Conservation (phyloP, 495 filamentous ascomycete species). For the Aspergillus kassunensis region DNA sequence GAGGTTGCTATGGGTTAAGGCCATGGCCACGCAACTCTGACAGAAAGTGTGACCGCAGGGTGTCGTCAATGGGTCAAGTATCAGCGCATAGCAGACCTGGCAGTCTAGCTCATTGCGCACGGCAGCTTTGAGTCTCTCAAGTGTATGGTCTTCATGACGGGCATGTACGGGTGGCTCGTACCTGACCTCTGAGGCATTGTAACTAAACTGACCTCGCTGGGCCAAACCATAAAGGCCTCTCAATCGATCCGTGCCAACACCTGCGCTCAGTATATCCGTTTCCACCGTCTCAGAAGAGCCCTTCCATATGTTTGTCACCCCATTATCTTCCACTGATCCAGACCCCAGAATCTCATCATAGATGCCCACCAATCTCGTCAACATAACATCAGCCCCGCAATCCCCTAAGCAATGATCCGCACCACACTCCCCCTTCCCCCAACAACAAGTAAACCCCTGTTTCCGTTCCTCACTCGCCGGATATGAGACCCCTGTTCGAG, state of each 20-base stretch:
- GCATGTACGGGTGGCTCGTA: constrained; percentile 46
- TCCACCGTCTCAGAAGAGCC: constrained; percentile 28
- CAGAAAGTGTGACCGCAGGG: constrained; percentile 89
- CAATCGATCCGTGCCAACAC: constrained; percentile 19
- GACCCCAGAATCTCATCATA: constrained; percentile 42
- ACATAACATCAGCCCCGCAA: constrained; percentile 69
- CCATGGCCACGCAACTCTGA: constrained; percentile 67
- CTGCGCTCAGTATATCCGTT: constrained; percentile 23
- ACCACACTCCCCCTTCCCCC: constrained; percentile 50
- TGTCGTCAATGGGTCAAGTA: constrained; percentile 78
- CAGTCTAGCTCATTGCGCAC: constrained; percentile 73
- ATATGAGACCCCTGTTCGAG: constrained; percentile 68
- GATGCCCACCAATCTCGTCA: constrained; percentile 59
- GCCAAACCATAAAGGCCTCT: constrained; percentile 29
- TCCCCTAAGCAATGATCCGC: constrained; percentile 72
- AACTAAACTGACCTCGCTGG: constrained; percentile 28
- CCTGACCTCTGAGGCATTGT: constrained; percentile 44
- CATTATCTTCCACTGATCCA: constrained; percentile 12
- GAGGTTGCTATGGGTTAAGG: constrained; percentile 67
- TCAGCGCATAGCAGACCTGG: constrained; percentile 77
- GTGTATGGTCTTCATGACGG: constrained; percentile 31
- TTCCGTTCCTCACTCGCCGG: constrained; percentile 59
- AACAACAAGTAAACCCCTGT: constrained; percentile 69
- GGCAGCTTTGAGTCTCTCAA: constrained; percentile 56
- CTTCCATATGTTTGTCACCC: constrained; percentile 39